Evolutionary conservation across 2,329 filamentous ascomycete species (phyloP).

Genomic region (Stachybotrys chartarum): DNA sequence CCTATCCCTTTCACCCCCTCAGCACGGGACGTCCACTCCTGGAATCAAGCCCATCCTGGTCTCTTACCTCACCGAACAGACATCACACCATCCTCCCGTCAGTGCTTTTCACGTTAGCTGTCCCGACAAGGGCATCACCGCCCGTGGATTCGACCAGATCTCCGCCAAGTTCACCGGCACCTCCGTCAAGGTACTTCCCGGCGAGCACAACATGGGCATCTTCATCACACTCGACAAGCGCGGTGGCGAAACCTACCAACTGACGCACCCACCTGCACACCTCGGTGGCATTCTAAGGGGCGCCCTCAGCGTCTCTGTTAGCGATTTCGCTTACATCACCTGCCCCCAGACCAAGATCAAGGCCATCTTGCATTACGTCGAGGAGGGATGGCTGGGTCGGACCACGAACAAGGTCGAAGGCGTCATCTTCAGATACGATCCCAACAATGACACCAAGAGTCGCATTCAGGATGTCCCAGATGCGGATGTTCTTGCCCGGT

Average conservation of each 20-base stretch:
- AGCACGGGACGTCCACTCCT: conserved; percentile 29
- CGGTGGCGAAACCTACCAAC: conserved; percentile 84
- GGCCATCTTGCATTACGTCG: conserved; percentile 84
- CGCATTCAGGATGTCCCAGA: conserved; percentile 82
- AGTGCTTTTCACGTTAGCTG: conserved; percentile 94
- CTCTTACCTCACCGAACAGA: conserved; percentile 95
- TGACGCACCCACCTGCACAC: conserved; percentile 91
- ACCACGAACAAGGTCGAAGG: conserved; percentile 89
- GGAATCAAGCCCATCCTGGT: conserved; percentile 58
- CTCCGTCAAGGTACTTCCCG: conserved; percentile 82
- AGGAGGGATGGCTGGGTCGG: conserved; percentile 91
- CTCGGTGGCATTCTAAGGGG: conserved; percentile 83
- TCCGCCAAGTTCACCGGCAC: conserved; percentile 97
- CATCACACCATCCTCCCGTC: conserved; percentile 93
- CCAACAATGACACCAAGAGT: conserved; percentile 72
- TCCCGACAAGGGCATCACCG: conserved; percentile 80
- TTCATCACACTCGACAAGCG: conserved; percentile 80
- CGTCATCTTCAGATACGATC: conserved; percentile 84
- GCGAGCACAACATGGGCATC: conserved; percentile 91
- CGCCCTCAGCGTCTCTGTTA: conserved; percentile 81
- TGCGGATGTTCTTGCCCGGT: conserved; percentile 71
- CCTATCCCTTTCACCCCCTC: conserved; percentile 43
- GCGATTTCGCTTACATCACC: conserved; percentile 80
- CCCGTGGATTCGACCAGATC: conserved; percentile 90
- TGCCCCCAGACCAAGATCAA: conserved; percentile 90